Conservation (phyloP, 352 stramenopile genomes). For the Phytophthora idaei region DNA sequence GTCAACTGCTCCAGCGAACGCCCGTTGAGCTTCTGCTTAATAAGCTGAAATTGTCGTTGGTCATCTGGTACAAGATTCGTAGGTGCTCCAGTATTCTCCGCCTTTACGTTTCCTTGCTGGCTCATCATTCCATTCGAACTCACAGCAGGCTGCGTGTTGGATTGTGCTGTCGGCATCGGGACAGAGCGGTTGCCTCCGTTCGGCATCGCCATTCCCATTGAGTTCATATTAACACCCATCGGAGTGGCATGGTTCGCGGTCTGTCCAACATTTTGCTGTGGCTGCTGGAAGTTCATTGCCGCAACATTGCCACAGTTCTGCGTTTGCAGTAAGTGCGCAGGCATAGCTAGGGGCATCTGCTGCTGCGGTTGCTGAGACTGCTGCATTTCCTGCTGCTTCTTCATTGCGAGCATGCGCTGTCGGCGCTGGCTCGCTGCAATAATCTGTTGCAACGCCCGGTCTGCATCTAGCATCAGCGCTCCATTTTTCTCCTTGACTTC, state of each 20-base stretch:
- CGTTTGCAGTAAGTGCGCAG: slow-evolving; percentile 36
- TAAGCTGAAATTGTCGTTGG: slow-evolving; percentile 68
- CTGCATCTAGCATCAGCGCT: slow-evolving; percentile 81
- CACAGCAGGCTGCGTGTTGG: slow-evolving; percentile 9
- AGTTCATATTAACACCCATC: slow-evolving; percentile 20
- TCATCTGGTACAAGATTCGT: slow-evolving; percentile 70
- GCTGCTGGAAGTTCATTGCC: slow-evolving; percentile 31
- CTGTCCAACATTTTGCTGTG: slow-evolving; percentile 31
- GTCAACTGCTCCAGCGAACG: slow-evolving; percentile 80
- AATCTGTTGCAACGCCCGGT: slow-evolving; percentile 80
- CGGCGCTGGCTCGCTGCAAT: slow-evolving; percentile 71
- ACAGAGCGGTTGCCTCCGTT: slow-evolving; percentile 29
- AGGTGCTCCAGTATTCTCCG: slow-evolving; percentile 31
- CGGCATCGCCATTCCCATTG: slow-evolving; percentile 35
- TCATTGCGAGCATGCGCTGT: slow-evolving; percentile 52
- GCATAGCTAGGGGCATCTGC: slow-evolving; percentile 31
- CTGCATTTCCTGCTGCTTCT: slow-evolving; percentile 44
- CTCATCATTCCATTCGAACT: slow-evolving; percentile 19
- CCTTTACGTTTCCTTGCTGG: slow-evolving; percentile 27
- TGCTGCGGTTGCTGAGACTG: slow-evolving; percentile 25
- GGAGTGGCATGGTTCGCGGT: slow-evolving; percentile 4
- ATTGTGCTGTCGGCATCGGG: slow-evolving; percentile 9
- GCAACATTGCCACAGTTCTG: slow-evolving; percentile 23
- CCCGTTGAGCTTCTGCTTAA: slow-evolving; percentile 73
- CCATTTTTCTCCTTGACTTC: slow-evolving; percentile 93